A percentile compares a stretch with the other conserved stretches of the same genome.
These are phyloP conservation scores for Barnettozyma siamensis DNA, from an alignment of 805 yeast species.

Conservation along the genomic window DNA sequence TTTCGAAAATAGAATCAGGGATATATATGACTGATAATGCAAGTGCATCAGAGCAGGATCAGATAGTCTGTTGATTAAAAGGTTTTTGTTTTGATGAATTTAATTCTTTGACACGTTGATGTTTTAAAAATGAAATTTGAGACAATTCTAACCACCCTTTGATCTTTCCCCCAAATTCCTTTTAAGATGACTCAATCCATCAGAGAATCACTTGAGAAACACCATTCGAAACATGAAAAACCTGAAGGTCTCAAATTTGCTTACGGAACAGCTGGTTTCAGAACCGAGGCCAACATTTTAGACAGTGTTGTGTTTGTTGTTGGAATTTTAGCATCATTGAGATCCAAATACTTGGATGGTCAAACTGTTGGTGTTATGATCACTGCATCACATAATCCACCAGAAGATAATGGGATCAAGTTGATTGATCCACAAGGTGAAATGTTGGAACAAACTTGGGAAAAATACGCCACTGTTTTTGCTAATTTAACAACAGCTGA, in stretches of 20 bases:
- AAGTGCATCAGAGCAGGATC: too few species aligned
- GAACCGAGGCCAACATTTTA: constrained; percentile 61
- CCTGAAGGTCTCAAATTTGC: constrained; percentile 41
- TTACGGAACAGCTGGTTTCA: constrained; percentile 98
- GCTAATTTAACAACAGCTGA: constrained; percentile 61
- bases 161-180: too few species aligned
- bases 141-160: too few species aligned
- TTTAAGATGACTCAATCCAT: constrained; percentile 11
- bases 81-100: too few species aligned
- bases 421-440: constrained; percentile 91
- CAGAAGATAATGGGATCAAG: constrained; percentile 86
- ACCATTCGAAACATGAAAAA: constrained; percentile 27
- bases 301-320: constrained; percentile 82
- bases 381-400: constrained; percentile 94
- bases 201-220: constrained; percentile 9
- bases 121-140: too few species aligned
- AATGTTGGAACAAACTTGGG: constrained; percentile 86
- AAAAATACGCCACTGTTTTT: constrained; percentile 65
- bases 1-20: too few species aligned
- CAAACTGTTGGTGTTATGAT: constrained; percentile 90
- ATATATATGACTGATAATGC: too few species aligned
- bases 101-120: too few species aligned
- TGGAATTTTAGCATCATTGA: constrained; percentile 73
- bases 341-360: constrained; percentile 68
- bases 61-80: too few species aligned